Evolutionary conservation across 108 stramenopile genomes (phyloP).

Genomic region (Cyclotella baltica): DNA sequence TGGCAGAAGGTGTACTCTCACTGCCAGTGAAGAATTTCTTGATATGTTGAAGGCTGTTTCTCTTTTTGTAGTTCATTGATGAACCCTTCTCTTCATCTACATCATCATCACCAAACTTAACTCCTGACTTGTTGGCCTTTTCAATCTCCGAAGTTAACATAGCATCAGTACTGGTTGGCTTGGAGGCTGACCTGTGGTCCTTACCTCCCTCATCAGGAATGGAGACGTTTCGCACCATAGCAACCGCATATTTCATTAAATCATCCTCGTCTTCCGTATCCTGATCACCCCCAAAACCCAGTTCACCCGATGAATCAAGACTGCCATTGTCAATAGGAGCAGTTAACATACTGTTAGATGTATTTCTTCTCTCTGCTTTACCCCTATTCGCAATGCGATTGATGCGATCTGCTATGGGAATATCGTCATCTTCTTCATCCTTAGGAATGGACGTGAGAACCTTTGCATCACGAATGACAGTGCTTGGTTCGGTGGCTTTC

Average conservation of each 20-base stretch:
- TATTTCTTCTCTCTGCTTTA: neutral
- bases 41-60: neutral
- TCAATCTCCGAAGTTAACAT: slow-evolving; percentile 1
- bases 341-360: slow-evolving; percentile 11
- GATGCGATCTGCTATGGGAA: neutral
- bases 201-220: slow-evolving; percentile 3
- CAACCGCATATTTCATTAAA: neutral
- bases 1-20: neutral
- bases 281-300: no score
- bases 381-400: neutral
- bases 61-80: neutral
- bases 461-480: neutral
- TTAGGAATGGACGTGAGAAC: neutral
- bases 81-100: neutral
- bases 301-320: neutral
- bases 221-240: slow-evolving; percentile 8
- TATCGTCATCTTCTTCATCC: slow-evolving; percentile 9
- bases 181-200: neutral
- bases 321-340: neutral
- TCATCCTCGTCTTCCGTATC: slow-evolving; percentile 11
- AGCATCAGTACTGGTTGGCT: neutral
- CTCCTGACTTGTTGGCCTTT: neutral
- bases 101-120: neutral
- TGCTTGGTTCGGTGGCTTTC: slow-evolving; percentile 8
- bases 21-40: neutral